Evolutionary conservation across 805 yeast genomes (phyloP), one percentile per base, ranked within the genome.

Genomic region (Candida lessepsii): DNA sequence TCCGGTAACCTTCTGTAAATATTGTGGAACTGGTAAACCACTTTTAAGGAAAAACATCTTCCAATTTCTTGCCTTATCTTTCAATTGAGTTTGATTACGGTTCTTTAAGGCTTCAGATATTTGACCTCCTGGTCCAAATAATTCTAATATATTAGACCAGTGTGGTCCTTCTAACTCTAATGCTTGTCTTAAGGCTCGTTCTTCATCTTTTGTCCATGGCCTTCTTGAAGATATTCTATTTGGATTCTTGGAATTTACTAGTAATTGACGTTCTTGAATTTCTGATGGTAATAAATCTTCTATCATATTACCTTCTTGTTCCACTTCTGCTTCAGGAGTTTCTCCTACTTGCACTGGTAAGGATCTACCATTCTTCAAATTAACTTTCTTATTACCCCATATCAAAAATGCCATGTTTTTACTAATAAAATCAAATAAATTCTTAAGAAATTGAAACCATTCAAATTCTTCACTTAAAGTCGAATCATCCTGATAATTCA

Each of bases 51-150:
- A 88, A 49, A 82, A 81, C 77, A 90, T 76, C 58, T 93, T 93
- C 88, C 96, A 85, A 57, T 93, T 93, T 49, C 99, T 75, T 0
- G 98, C 98, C 58, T 93, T 93, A 58, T 93, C 99, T 60, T 93
- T 93, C 43, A 93, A 71, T 58, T 93, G 99, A 13, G 91, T 87
- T 54, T 89, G 95, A 3, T 85, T 83, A 57, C 99, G 72, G 57
- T 88, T 86, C 61, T 88, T 91, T 50, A 93, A 71, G 1, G 81
- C 78, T 58, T 93, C 98, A 29, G 82, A 80, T 18, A 84, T 73
- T 33, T 82, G 75, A 3, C 99, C 99, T 7, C 98, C 98, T 3
- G 96, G 86, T 2, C 99, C 99, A 58, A 84, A 86, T n/a, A 85
- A 64, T 53, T 86, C 96, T 34, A 91, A 63, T 38, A 93, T 93